Evolutionary conservation across 352 stramenopile species (phyloP), one percentile per base, ranked within the genome.

Genomic region (Phytophthora sojae): DNA sequence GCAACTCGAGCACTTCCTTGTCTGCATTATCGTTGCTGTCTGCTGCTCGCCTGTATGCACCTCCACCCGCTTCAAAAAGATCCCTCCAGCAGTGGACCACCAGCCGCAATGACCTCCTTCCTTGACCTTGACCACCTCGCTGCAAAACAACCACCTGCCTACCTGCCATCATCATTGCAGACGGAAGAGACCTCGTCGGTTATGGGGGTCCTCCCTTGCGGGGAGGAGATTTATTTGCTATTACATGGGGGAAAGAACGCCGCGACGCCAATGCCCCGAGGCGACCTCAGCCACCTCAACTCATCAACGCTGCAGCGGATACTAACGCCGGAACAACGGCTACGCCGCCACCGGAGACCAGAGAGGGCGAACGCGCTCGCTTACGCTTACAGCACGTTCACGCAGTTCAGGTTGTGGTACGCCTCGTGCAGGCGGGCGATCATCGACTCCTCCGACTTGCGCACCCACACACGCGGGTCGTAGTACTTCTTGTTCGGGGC

Each of bases 401-500:
- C 75, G 68, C 75, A 91, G 83, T 94, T 94, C 59, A 99, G 83
- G 80, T 98, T 97, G 64, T 94, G 90, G 83, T 91, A 98, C 26
- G 89, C 94, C 55, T 96, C 82, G 69, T 96, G 86, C 55, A 98
- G 84, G 76, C 97, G 95, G 60, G 78, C 79, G 55, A 95, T 91
- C 97, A 99, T 99, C 71, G 83, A 78, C 70, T 99, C 95, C 83
- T 99, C 96, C 71, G 94, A 97, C 91, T 98, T 98, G 83, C 96
- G 93, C 69, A 99, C 86, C 96, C 96, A 99, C 76, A 99, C 94
- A 76, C 97, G 96, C 68, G 97, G 97, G 83, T 99, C 97, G 88
- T 99, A 99, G 89, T 99, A 99, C 93, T 99, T 99, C 96, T 99
- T 99, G 96, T 99, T 99, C 53, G 97, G 97, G 86, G 98, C 98